Evolutionary conservation across 352 stramenopile species (phyloP).

Genomic region (Phytophthora cryptogea): DNA sequence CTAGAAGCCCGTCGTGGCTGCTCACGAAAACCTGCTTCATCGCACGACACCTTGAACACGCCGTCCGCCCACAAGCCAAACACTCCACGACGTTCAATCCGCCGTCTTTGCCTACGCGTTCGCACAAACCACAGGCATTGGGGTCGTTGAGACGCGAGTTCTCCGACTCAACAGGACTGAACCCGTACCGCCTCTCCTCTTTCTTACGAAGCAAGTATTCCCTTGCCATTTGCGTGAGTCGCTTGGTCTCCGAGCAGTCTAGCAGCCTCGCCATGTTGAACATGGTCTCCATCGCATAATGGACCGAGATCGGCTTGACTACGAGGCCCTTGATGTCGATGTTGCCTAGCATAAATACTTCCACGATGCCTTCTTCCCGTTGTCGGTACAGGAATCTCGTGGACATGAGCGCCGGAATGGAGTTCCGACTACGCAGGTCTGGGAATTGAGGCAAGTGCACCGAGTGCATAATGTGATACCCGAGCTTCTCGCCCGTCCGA

Average conservation of each 20-base stretch:
- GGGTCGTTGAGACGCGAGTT: constrained; percentile 4
- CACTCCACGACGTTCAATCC: constrained; percentile 33
- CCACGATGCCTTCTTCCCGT: constrained; percentile 35
- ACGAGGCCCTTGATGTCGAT: constrained; percentile 34
- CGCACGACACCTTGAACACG: constrained; percentile 31
- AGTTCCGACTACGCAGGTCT: constrained; percentile 37
- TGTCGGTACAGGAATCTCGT: constrained; percentile 50
- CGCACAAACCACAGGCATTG: constrained; percentile 29
- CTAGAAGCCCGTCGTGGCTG: constrained; percentile 37
- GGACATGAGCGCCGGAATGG: constrained; percentile 32
- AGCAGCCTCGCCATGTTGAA: constrained; percentile 39
- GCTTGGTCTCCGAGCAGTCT: constrained; percentile 50
- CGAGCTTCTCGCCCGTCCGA: constrained; percentile 41
- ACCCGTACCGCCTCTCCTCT: constrained; percentile 2
- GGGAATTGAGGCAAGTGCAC: constrained; percentile 43
- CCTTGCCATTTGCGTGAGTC: constrained; percentile 49
- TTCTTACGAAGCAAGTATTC: constrained; percentile 26
- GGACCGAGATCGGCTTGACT: constrained; percentile 24
- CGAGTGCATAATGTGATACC: constrained; percentile 53
- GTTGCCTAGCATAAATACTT: constrained; percentile 44
- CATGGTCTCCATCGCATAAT: constrained; percentile 30
- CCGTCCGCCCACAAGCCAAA: constrained; percentile 30
- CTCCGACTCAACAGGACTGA: constrained; percentile 9
- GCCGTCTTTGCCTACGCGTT: constrained; percentile 19
- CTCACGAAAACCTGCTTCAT: constrained; percentile 50